Evolutionary conservation across 768 basidiomycete genomes (phyloP).

Genomic region (Brasilioporus rufonigricans): DNA sequence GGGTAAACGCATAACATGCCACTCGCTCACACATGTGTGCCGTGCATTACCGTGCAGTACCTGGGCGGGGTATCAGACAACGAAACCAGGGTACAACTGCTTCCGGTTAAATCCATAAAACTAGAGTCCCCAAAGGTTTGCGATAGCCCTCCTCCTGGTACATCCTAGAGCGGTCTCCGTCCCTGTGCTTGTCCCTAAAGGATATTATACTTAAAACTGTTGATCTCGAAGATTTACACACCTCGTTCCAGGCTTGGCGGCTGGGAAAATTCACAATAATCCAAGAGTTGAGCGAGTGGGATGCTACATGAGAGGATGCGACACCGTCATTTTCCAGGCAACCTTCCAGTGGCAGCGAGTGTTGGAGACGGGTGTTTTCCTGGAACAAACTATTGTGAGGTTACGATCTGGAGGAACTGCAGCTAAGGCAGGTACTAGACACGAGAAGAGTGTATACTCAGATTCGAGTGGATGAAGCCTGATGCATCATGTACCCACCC

Average conservation of each 20-base stretch:
- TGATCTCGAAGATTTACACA: background rate
- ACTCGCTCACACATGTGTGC: background rate
- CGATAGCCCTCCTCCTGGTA: conserved; percentile 1
- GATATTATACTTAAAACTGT: background rate
- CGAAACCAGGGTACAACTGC: background rate
- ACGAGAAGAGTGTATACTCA: no score
- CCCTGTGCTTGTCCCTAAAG: background rate
- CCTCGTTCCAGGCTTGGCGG: conserved; percentile 1
- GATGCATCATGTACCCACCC: no score
- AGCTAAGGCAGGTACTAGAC: no score
- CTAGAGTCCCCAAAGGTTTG: no score
- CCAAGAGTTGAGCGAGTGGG: background rate
- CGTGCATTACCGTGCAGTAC: conserved; percentile 17
- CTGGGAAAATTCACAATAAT: background rate
- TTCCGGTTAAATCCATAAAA: background rate
- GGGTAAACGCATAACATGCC: no score
- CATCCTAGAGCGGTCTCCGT: conserved; percentile 9
- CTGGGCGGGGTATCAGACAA: conserved; percentile 14
- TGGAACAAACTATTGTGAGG: background rate
- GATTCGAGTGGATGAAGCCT: no score
- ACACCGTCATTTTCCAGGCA: background rate
- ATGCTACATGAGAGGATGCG: no score
- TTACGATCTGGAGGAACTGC: no score
- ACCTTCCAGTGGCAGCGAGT: background rate
- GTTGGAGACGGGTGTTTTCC: background rate